Evolutionary conservation across 2,329 filamentous ascomycete genomes (phyloP), one percentile per base, ranked within the genome.

Genomic region (Trichoderma sp.): DNA sequence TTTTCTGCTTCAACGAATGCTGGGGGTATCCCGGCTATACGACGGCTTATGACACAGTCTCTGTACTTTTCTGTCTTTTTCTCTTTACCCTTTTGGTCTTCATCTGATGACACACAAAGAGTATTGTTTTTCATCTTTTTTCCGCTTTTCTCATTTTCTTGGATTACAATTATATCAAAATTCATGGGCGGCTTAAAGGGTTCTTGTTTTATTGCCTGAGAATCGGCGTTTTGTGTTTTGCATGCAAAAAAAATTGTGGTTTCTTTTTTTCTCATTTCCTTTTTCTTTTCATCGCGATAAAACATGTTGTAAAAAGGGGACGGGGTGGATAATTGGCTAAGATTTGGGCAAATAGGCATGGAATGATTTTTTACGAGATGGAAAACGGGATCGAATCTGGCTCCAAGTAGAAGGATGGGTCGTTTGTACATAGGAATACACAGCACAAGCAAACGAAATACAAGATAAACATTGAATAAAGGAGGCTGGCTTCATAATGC

Each of bases 21-120:
- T 51, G 36, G 70, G 70, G 70, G 43, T 58, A 64, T 68, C 70
- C 61, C 71, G 66, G 71, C 61, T 30, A 61, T 66, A 71, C 69
- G 66, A 70, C 71, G 61, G 66, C 71, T 72, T 32, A 72, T 57
- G 66, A 70, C 66, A 53, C 24, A n/a, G 51, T 56, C 60, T 72
- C 47, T 72, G 53, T 66, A 72, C 53, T 64, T 43, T 61, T 70
- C 7, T 68, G n/a, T 62, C 43, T 34, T 56, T 8, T 66, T 53
- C 28, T 63, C 32, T 60, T 32, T 32, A 21, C 28, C 47, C 26
- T 66, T 34, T 60, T 18, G 47, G 7, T 47, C 34, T 24, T 60
- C 24, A 47, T 51, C 39, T 60, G 66, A 53, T n/a, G 57, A 30
- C 30, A 43, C 21, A 7, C 24, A 30, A 36, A 30, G 57, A 62